Evolutionary conservation across 2,329 filamentous ascomycete genomes (phyloP), one percentile per base, ranked within the genome.

Genomic region (Albophoma yamanashiensis): DNA sequence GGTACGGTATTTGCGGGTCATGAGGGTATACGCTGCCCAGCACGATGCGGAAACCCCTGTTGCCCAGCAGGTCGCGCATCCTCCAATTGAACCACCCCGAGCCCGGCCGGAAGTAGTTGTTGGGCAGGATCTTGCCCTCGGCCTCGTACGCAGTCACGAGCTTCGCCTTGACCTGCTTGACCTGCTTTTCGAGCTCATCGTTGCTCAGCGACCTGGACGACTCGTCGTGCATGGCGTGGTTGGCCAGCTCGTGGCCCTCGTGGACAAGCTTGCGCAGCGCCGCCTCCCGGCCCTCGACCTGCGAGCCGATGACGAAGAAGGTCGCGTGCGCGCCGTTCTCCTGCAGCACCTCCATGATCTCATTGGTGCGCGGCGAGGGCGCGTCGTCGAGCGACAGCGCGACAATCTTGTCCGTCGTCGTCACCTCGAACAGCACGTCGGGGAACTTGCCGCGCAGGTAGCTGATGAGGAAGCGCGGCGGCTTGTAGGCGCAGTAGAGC

Each of bases 171-270:
- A 95, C 90, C 14, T 78, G 65, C 15, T 73, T 69, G 58, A 95
- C 86, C 75, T 96, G 84, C 1, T 70, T 68, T 42, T 78, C 74
- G 1, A 96, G 81, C 62, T 82, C 79, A 0, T 75, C 75, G 58
- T 86, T 79, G 47, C 78, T 73, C 34, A 96, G 77, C 0, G 77
- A 77, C 53, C 82, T 79, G 12, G 87, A 88, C 0, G 91, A 85
- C 76, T 94, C 90, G 73, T 96, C 92, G 71, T 86, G 83, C 90
- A 94, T 92, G 12, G 89, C 92, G 73, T 96, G 92, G 74, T 96
- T 96, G 31, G 83, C 92, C 4, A 96, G 78, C 76, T 92, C 89
- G 71, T 89, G 83, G 27, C 86, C 86, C 56, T 74, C 76, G 43
- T 76, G 75, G n/a, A 89, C 77, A 1, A 89, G 75, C 45, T 82